These are phyloP conservation scores for Pseudoturritis turrita DNA, from an alignment of 345 rosid genomes.

Conservation along the genomic window DNA sequence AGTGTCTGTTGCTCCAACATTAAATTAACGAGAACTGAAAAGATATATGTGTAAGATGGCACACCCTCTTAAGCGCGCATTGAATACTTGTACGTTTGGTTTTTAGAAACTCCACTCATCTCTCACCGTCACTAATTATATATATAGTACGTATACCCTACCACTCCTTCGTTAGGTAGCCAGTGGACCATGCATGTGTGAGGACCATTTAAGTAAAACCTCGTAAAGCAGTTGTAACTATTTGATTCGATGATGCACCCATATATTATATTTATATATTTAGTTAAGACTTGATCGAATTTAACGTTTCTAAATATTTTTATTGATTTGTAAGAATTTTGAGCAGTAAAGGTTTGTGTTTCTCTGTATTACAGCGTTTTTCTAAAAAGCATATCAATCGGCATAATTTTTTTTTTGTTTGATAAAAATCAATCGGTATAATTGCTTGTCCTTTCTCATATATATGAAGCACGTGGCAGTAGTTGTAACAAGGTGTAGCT, in stretches of 20 bases:
- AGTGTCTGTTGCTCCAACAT: constrained; percentile 19
- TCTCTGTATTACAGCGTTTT: neutral
- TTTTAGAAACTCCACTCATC: neutral
- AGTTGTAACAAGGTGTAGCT: neutral
- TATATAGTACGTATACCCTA: neutral
- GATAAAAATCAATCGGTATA: neutral
- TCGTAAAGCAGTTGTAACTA: constrained; percentile 13
- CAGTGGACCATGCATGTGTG: constrained; percentile 11
- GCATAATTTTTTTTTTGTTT: no score
- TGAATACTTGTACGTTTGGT: constrained; percentile 4
- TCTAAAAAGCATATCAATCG: neutral
- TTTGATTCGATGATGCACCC: constrained; percentile 6
- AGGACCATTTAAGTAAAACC: neutral
- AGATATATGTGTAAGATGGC: neutral
- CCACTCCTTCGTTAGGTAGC: constrained; percentile 11
- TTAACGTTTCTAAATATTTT: neutral
- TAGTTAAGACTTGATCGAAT: neutral
- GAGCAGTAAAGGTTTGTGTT: neutral
- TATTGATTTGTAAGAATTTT: neutral
- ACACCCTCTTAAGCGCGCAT: constrained; percentile 1
- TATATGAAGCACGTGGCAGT: neutral
- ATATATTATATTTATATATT: neutral
- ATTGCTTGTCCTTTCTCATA: neutral
- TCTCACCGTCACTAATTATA: constrained; percentile 12
- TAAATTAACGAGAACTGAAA: constrained; percentile 1